Conservation (phyloP, 768 basidiomycete genomes). For the Hypholoma sublateritium region DNA sequence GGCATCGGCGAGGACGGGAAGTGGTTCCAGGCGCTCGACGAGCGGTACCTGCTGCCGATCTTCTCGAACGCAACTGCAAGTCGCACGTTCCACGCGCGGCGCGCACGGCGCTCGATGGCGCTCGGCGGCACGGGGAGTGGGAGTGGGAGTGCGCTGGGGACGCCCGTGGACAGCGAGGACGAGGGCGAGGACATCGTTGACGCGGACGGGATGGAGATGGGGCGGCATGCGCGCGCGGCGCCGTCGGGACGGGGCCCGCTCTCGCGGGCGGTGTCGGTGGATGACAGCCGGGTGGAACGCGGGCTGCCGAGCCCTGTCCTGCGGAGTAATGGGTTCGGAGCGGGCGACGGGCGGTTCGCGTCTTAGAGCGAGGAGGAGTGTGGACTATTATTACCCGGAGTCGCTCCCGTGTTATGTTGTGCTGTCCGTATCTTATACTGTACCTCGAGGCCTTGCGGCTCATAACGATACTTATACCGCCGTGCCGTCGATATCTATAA, state of each 20-base stretch:
- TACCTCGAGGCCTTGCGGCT: too few relatives aligned
- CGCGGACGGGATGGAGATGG: slow-evolving; percentile 44
- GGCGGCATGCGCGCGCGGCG: slow-evolving; percentile 12
- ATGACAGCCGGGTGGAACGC: slow-evolving; percentile 55
- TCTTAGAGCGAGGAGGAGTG: neutral
- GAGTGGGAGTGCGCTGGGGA: slow-evolving; percentile 28
- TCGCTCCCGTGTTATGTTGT: too few relatives aligned
- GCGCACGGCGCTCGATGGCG: slow-evolving; percentile 51
- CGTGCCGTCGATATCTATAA: too few relatives aligned
- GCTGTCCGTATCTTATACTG: too few relatives aligned
- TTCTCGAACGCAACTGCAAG: slow-evolving; percentile 93
- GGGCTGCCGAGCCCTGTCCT: slow-evolving; percentile 65
- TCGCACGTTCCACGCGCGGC: slow-evolving; percentile 79
- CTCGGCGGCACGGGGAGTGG: slow-evolving; percentile 2
- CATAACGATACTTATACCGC: too few relatives aligned
- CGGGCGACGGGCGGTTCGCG: slow-evolving; percentile 5
- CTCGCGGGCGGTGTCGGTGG: slow-evolving; percentile 16
- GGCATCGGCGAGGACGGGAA: slow-evolving; percentile 69
- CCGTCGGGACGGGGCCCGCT: slow-evolving; percentile 8
- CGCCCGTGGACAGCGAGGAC: slow-evolving; percentile 40
- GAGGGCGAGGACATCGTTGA: neutral
- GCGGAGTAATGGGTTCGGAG: slow-evolving; percentile 29
- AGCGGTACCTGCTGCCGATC: slow-evolving; percentile 88
- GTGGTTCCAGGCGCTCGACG: slow-evolving; percentile 96
- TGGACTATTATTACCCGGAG: too few relatives aligned